Evolutionary conservation across 2,329 filamentous ascomycete genomes (phyloP), one percentile per base, ranked within the genome.

Genomic region (Aspergillus piperis): DNA sequence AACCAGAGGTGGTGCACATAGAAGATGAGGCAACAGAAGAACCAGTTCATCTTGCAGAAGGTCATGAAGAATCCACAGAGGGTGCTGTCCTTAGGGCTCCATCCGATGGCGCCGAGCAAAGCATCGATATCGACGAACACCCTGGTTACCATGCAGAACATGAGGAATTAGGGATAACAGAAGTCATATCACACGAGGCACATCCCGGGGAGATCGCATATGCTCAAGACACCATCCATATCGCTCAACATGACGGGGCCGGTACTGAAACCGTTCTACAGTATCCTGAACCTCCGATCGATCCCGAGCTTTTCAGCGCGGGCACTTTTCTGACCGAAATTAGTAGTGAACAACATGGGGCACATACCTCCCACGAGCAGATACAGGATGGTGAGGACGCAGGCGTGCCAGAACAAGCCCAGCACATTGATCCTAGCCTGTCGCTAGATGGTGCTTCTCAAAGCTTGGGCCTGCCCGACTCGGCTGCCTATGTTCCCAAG

Each of bases 181-280:
- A 27, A 8, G 10, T 36, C 2, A n/a, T 44, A 27, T 17, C 50
- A 13, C 56, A 62, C 42, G 64, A 62, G 6, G 48, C 51, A 55
- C 56, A 62, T n/a, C 53, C 63, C n/a, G 62, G 67, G n/a, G 66
- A 62, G 41, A 32, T 52, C 17, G 62, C 62, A 30, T 62, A 66
- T 8, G 57, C 64, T 8, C 62, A 65, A 5, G 59, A 63, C 10
- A 54, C 54, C 5, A 62, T 64, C 23, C 59, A 60, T 17, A 47
- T 59, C n/a, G 53, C 57, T 8, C 58, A 52, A 21, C 61, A 62
- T 30, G 48, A 63, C 38, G 39, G 60, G 50, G 15, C 44, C n/a
- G 38, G n/a, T 32, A 47, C 47, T 17, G 54, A 32, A 13, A 4
- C 39, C 23, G 5, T n/a, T 2, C 54, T 55, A 21, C 47, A 49